These are phyloP conservation scores for Wickerhamiella kurtzmanii DNA, from an alignment of 805 yeast genomes.

Conservation along the genomic window DNA sequence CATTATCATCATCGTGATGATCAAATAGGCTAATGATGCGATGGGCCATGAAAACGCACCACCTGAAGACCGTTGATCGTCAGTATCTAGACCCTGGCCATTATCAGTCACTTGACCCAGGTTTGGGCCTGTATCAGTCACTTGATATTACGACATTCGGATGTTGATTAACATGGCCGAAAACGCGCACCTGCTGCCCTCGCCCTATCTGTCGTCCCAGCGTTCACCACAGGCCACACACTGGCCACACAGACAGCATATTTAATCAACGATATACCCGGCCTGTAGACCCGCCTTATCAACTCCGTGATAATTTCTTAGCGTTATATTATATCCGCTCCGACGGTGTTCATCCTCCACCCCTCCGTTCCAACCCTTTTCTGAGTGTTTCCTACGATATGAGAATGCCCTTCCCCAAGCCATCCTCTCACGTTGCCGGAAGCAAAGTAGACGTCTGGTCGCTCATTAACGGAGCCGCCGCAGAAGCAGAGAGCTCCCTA, in stretches of 20 bases:
- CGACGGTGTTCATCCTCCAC: background rate
- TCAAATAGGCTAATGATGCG: no score
- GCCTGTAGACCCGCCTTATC: no score
- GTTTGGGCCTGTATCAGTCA: background rate
- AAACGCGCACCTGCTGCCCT: no score
- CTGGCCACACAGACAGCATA: no score
- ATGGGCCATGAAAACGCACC: no score
- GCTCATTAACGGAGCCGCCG: constrained; percentile 88
- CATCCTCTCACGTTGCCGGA: constrained; percentile 12
- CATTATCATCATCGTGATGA: no score
- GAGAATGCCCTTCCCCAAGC: constrained; percentile 13
- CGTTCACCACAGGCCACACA: no score
- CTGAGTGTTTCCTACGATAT: background rate
- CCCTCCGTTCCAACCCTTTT: background rate
- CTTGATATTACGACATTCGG: background rate
- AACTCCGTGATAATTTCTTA: no score
- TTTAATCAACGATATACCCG: no score
- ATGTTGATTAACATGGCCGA: no score
- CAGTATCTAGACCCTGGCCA: background rate
- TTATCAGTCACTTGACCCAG: background rate
- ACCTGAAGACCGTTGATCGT: no score
- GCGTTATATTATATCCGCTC: background rate
- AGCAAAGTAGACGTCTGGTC: constrained; percentile 73
- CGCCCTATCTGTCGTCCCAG: no score
- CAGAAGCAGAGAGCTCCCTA: constrained; percentile 50